Evolutionary conservation across 768 basidiomycete genomes (phyloP).

Genomic region (Boletales sp.): DNA sequence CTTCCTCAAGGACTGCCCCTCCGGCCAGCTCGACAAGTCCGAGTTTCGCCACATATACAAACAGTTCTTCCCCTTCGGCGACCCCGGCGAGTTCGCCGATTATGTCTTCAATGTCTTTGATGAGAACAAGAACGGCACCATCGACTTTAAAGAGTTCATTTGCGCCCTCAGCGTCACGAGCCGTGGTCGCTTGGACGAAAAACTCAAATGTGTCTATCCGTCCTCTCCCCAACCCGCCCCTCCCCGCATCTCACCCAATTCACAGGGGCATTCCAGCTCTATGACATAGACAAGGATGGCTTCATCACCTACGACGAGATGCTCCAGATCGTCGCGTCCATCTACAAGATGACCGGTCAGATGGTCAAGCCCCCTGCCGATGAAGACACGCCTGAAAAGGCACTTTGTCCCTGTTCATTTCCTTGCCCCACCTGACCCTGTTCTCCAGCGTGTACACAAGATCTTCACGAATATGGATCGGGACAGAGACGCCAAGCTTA

Average conservation of each 20-base stretch:
- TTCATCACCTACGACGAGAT: slow-evolving; percentile 98
- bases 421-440: slow-evolving; percentile 11
- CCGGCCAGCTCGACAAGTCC: slow-evolving; percentile 91
- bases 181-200: slow-evolving; percentile 92
- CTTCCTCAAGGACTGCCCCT: slow-evolving; percentile 97
- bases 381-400: slow-evolving; percentile 99
- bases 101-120: slow-evolving; percentile 99
- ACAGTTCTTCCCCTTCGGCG: slow-evolving; percentile 99
- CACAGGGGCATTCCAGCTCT: slow-evolving; percentile 98
- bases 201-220: slow-evolving; percentile 80
- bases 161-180: slow-evolving; percentile 95
- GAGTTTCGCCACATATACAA: slow-evolving; percentile 98
- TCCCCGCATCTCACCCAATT: slow-evolving; percentile 12
- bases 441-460: slow-evolving; percentile 87
- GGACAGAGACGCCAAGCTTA: slow-evolving; percentile 89
- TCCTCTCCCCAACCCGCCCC: slow-evolving; percentile 10
- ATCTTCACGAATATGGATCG: slow-evolving; percentile 98
- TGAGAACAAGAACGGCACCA: slow-evolving; percentile 91
- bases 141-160: slow-evolving; percentile 99
- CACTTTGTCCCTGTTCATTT: slow-evolving; percentile 23
- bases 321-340: slow-evolving; percentile 95
- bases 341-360: slow-evolving; percentile 99
- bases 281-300: slow-evolving; percentile 98
- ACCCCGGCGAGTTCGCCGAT: slow-evolving; percentile 94
- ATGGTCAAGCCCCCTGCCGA: slow-evolving; percentile 99